Percentiles rank a stretch among this genome's conserved stretches.
phyloP scores from a whole-genome alignment of 192 early-diverging fungal species.

The Coemansia sp. region DNA sequence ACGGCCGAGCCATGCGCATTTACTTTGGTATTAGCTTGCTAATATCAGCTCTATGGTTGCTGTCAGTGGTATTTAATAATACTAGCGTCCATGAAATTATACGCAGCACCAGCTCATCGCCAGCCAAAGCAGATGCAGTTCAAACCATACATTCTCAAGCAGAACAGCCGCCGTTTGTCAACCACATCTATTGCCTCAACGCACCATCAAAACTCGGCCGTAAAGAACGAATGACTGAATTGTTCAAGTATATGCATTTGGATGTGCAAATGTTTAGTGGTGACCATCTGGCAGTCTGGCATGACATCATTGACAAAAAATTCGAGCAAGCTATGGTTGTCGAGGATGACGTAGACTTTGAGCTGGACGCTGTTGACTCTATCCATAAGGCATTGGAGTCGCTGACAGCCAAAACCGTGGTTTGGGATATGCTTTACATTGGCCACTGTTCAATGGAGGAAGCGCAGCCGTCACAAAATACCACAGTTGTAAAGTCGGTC shows the following conservation, averaged over 20 bases:
- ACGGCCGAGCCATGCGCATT: conserved; percentile 42
- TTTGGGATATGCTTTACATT: conserved; percentile 51
- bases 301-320: conserved; percentile 43
- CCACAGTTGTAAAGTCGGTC: conserved; percentile 17
- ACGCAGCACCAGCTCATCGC: neutral
- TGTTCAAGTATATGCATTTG: conserved; percentile 34
- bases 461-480: neutral
- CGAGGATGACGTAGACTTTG: conserved; percentile 56
- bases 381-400: conserved; percentile 18
- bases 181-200: conserved; percentile 51
- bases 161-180: conserved; percentile 29
- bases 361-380: conserved; percentile 18
- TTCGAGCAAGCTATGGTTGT: conserved; percentile 37
- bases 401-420: neutral
- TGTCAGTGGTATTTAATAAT: conserved; percentile 17
- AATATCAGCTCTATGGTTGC: conserved; percentile 32
- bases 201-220: conserved; percentile 20
- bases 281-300: conserved; percentile 39
- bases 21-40: conserved; percentile 40
- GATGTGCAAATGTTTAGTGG: conserved; percentile 28
- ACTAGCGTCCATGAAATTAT: neutral
- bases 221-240: conserved; percentile 33
- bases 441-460: conserved; percentile 54
- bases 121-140: neutral
- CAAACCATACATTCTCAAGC: neutral